Evolutionary conservation across 441 rosid species (phyloP).

Genomic region (Omphalea diandra): DNA sequence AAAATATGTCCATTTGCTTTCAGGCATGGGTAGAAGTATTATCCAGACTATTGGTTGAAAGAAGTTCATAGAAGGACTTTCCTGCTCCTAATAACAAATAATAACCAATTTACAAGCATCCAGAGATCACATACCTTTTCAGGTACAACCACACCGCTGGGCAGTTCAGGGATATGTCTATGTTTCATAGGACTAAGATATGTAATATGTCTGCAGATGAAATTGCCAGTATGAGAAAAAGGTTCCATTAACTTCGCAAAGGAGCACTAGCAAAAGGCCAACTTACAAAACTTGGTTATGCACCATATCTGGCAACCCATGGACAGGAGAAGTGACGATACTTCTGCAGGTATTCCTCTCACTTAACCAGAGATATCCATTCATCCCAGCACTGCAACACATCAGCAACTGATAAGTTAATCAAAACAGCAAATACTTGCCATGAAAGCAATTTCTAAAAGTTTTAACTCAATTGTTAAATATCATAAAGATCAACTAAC

Average conservation of each 20-base stretch:
- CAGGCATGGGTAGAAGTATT: not conserved
- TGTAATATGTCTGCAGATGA: slow-evolving; percentile 62
- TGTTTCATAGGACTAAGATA: slow-evolving; percentile 55
- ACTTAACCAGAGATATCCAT: slow-evolving; percentile 68
- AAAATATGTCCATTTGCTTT: not conserved
- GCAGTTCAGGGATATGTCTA: slow-evolving; percentile 68
- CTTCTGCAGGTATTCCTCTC: slow-evolving; percentile 54
- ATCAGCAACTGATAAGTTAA: slow-evolving; percentile 20
- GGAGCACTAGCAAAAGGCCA: slow-evolving; percentile 18
- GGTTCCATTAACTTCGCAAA: slow-evolving; percentile 17
- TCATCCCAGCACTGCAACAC: slow-evolving; percentile 81
- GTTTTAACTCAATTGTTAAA: slow-evolving; percentile 1
- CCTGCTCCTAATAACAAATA: slow-evolving; percentile 2
- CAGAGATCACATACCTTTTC: slow-evolving; percentile 54
- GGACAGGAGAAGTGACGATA: slow-evolving; percentile 59
- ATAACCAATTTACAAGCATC: slow-evolving; percentile 9
- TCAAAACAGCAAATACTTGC: slow-evolving; percentile 20
- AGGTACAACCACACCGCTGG: slow-evolving; percentile 64
- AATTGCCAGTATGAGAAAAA: slow-evolving; percentile 16
- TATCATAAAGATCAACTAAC: slow-evolving; percentile 36
- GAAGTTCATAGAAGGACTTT: not conserved
- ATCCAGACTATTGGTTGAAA: slow-evolving; percentile 4
- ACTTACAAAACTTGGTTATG: slow-evolving; percentile 73
- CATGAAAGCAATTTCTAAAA: slow-evolving; percentile 1
- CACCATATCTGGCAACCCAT: slow-evolving; percentile 60